These are phyloP conservation scores for Escovopsis sp. DNA, from an alignment of 2,329 filamentous ascomycete genomes.

Conservation along the genomic window DNA sequence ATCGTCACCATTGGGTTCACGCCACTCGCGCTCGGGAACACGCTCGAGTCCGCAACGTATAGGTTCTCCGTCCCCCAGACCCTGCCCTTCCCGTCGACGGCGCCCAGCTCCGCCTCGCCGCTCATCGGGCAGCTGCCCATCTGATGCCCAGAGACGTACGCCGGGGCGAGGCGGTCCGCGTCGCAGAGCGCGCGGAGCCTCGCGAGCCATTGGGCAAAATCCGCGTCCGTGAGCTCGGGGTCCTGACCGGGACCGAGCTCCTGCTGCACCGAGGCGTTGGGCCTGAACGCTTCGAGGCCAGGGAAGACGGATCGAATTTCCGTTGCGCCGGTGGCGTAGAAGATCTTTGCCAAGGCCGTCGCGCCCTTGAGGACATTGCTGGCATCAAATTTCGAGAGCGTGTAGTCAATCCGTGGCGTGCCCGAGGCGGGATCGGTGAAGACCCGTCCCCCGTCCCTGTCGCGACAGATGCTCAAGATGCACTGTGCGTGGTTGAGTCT, in stretches of 20 bases:
- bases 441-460: conserved; percentile 61
- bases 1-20: conserved; percentile 72
- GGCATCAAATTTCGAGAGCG: conserved; percentile 55
- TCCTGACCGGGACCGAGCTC: conserved; percentile 12
- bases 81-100: conserved; percentile 41
- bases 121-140: conserved; percentile 71
- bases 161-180: conserved; percentile 32
- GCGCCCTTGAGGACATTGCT: conserved; percentile 57
- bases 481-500: conserved; percentile 54
- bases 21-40: conserved; percentile 62
- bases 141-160: conserved; percentile 53
- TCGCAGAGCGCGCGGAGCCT: conserved; percentile 32
- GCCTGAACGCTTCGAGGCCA: conserved; percentile 47
- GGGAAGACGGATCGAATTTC: conserved; percentile 59
- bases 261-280: conserved; percentile 12
- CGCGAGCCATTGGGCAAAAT: conserved; percentile 47
- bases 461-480: conserved; percentile 61
- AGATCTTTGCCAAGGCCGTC: conserved; percentile 58
- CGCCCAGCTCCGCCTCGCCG: conserved; percentile 32
- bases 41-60: conserved; percentile 60
- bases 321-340: conserved; percentile 63
- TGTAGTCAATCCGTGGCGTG: conserved; percentile 53
- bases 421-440: conserved; percentile 57
- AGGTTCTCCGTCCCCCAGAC: conserved; percentile 54
- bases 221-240: conserved; percentile 39